Conservation (phyloP, 2,329 filamentous ascomycete species). For the Cordyceps cicadae region DNA sequence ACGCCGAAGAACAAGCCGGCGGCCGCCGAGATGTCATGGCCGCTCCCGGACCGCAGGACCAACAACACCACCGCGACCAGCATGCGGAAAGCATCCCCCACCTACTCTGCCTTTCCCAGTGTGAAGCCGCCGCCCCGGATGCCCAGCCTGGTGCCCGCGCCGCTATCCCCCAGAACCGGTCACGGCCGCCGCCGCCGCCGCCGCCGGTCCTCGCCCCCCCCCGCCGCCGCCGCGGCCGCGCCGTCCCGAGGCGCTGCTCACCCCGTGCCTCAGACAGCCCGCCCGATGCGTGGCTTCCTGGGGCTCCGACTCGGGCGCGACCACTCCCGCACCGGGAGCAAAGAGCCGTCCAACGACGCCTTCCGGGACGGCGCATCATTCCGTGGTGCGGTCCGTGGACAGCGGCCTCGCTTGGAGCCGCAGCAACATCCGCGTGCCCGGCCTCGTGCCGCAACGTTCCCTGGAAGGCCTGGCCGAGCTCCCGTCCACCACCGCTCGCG, state of each 20-base stretch:
- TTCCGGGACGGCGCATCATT: background rate
- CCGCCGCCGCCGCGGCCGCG: slow-evolving; percentile 21
- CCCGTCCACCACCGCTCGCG: background rate
- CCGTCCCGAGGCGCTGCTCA: slow-evolving; percentile 21
- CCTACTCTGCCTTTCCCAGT: slow-evolving; percentile 36
- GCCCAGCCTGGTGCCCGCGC: background rate
- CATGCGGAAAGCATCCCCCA: slow-evolving; percentile 20
- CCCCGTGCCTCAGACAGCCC: slow-evolving; percentile 15
- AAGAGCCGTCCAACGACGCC: slow-evolving; percentile 8
- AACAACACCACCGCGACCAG: background rate
- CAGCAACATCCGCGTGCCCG: slow-evolving; percentile 14
- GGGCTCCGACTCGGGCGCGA: background rate
- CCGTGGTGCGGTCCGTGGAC: slow-evolving; percentile 14
- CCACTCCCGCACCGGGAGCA: background rate
- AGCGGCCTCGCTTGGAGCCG: slow-evolving; percentile 5
- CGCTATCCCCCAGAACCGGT: slow-evolving; percentile 1
- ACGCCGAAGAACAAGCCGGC: no score
- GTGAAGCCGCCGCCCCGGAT: background rate
- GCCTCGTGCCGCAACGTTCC: slow-evolving; percentile 17
- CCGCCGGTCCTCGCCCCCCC: slow-evolving; percentile 10
- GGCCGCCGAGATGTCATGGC: slow-evolving; percentile 19
- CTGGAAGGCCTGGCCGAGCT: slow-evolving; percentile 17
- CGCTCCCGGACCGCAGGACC: slow-evolving; percentile 21
- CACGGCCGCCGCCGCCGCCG: slow-evolving; percentile 14
- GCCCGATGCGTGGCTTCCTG: background rate